Percentiles rank a stretch among this genome's conserved stretches.
Evolutionary conservation across 2,329 filamentous ascomycete genomes (phyloP).

Genomic region (Pseudogymnoascus destructans): DNA sequence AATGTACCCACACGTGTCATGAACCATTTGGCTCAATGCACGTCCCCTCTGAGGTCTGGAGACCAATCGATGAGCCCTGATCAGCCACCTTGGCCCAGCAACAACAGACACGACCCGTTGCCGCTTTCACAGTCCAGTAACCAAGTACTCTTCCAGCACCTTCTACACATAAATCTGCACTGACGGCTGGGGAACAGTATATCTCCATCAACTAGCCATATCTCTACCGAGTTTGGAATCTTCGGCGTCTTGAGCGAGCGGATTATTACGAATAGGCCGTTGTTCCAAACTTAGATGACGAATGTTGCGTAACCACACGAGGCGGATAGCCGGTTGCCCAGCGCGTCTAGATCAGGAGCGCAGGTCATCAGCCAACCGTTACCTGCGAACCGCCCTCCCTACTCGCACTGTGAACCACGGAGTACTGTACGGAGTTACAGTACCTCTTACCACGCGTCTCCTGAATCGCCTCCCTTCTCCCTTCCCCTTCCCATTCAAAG

Average conservation of each 20-base stretch:
- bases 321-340: not conserved
- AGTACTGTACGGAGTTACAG: not conserved
- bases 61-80: conserved; percentile 7
- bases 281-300: conserved; percentile 3
- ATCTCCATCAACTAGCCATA: no score
- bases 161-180: not conserved
- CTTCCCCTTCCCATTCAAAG: not conserved
- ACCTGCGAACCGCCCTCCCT: not conserved
- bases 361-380: not conserved
- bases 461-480: not conserved
- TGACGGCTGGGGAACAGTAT: not conserved
- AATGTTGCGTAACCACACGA: conserved; percentile 1
- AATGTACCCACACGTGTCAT: not conserved
- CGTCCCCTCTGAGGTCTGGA: not conserved
- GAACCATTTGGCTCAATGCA: conserved; percentile 8
- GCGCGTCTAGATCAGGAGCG: conserved; percentile 1
- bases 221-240: no score
- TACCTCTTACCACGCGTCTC: not conserved
- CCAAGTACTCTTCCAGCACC: not conserved
- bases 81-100: not conserved
- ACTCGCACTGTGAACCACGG: not conserved
- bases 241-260: not conserved
- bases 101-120: not conserved
- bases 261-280: not conserved
- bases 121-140: not conserved